Conservation (phyloP, 2,329 filamentous ascomycete species). For the Fusarium nurragi region DNA sequence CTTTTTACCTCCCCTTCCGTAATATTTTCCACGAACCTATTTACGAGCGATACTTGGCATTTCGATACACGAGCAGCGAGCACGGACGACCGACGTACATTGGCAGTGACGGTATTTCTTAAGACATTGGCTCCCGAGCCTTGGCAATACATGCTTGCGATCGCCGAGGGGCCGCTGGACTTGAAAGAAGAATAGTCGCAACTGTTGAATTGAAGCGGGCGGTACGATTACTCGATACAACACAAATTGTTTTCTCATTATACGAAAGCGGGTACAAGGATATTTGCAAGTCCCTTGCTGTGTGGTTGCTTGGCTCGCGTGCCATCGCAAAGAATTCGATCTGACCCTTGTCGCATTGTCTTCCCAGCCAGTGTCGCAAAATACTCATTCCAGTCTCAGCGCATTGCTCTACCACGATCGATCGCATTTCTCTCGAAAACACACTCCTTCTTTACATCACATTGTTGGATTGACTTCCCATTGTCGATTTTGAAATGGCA, state of each 20-base stretch:
- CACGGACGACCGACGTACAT: slow-evolving; percentile 22
- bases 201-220: not conserved
- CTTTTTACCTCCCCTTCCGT: not conserved
- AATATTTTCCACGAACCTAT: not conserved
- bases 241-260: not conserved
- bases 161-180: slow-evolving; percentile 26
- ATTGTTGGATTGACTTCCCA: not conserved
- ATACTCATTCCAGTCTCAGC: slow-evolving; percentile 16
- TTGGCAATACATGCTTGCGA: slow-evolving; percentile 40
- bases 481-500: slow-evolving; percentile 31
- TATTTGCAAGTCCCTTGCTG: not conserved
- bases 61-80: slow-evolving; percentile 4
- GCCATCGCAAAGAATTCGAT: slow-evolving; percentile 5
- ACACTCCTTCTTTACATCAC: slow-evolving; percentile 10
- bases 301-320: not conserved
- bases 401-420: slow-evolving; percentile 4
- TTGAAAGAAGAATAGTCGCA: slow-evolving; percentile 1
- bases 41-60: not conserved
- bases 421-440: not conserved
- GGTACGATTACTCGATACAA: not conserved
- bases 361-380: slow-evolving; percentile 31
- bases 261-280: not conserved
- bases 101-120: slow-evolving; percentile 5
- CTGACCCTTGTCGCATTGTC: slow-evolving; percentile 28
- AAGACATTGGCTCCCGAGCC: slow-evolving; percentile 39